Percentiles rank a stretch among this genome's conserved stretches.
phyloP scores from a whole-genome alignment of 2,329 filamentous ascomycete genomes.

The Penicillium sp. region DNA sequence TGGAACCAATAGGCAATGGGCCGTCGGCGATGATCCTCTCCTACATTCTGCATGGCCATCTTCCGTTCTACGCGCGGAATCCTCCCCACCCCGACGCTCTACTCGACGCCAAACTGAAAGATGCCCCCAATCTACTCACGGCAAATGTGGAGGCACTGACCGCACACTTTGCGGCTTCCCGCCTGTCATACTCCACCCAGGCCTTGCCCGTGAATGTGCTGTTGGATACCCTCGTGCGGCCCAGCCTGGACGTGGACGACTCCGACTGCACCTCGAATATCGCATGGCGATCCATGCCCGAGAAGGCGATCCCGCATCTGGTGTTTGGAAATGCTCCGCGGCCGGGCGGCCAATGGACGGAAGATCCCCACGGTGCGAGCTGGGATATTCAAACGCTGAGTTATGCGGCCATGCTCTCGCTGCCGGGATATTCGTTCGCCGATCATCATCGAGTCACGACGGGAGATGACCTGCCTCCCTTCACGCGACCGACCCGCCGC shows the following conservation, averaged over 20 bases:
- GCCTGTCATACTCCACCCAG: conserved; percentile 56
- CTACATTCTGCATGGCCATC: conserved; percentile 57
- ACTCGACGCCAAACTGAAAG: conserved; percentile 50
- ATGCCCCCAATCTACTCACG: conserved; percentile 44
- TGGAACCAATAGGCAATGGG: conserved; percentile 47
- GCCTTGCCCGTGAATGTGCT: conserved; percentile 56
- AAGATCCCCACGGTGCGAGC: conserved; percentile 47
- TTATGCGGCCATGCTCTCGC: conserved; percentile 56
- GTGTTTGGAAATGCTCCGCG: conserved; percentile 48
- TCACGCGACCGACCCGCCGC: conserved; percentile 50
- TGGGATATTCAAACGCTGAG: conserved; percentile 55
- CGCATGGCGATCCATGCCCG: conserved; percentile 48
- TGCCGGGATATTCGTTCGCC: conserved; percentile 54
- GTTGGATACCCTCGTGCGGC: conserved; percentile 54
- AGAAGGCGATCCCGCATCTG: conserved; percentile 48
- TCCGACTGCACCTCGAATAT: conserved; percentile 47
- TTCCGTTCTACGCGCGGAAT: conserved; percentile 49
- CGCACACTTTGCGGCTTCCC: conserved; percentile 52
- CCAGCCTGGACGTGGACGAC: conserved; percentile 54
- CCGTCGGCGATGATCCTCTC: conserved; percentile 58
- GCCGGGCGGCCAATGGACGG: conserved; percentile 56
- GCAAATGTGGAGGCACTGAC: conserved; percentile 46
- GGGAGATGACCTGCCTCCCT: conserved; percentile 43
- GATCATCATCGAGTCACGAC: conserved; percentile 45
- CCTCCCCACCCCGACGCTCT: conserved; percentile 52